Evolutionary conservation across 2,329 filamentous ascomycete genomes (phyloP), one percentile per base, ranked within the genome.

Genomic region (Aureobasidium leucospermi): DNA sequence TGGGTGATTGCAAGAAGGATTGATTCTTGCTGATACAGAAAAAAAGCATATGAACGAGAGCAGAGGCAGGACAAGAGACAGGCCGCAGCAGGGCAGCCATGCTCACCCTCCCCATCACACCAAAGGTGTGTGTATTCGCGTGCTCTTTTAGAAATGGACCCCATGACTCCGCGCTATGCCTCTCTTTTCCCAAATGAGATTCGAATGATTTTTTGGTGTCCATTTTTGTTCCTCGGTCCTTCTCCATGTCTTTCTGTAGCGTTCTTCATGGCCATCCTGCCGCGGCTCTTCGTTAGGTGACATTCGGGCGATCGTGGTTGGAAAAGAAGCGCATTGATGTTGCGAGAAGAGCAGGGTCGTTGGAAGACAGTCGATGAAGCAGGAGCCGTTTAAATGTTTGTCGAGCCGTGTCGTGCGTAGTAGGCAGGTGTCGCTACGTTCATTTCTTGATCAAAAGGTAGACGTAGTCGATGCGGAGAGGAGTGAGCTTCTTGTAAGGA

Each of bases 401-500:
- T 23, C 23, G 23, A 3, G 23, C 23, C 23, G 23, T 23, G 23
- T 32, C 11, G 43, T n/a, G 43, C 13, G 43, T 19, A 7, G 39
- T 16, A 47, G 29, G 31, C n/a, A n/a, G 3, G 11, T 13, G 8
- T 31, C 28, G 29, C n/a, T 13, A 46, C 55, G 19, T 38, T 65
- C 66, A 93, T 85, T 95, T 96, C 85, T 96, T 99, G 67, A 96
- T 79, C 62, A 97, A 81, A 62, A 99, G 82, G 73, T 99, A 99
- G 64, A 95, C 85, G 71, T 96, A 87, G 73, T 99, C 94, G 69
- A 96, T 93, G 68, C 91, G 85, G 70, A 99, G 77, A 31, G 91
- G 88, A 36, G 89, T 95, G 63, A 99, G 84, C 79, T 96, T 96
- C 81, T 94, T 95, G 75, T 96, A 94, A 2, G 94, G 94, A 6